Conservation (phyloP, 805 yeast species). For the Saccharomyces kudriavzevii region DNA sequence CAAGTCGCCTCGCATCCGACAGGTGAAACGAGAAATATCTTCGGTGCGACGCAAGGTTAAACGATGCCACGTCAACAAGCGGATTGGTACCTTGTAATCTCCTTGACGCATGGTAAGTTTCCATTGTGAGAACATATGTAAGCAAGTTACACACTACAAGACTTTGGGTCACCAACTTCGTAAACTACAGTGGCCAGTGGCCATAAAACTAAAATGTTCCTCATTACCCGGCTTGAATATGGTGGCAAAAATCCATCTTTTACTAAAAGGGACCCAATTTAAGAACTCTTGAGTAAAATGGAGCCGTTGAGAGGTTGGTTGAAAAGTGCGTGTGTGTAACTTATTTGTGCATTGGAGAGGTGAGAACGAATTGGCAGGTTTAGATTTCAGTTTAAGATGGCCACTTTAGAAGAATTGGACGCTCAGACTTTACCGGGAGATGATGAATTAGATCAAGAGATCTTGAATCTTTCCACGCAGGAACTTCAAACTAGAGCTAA, state of each 20-base stretch:
- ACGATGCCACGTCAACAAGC: background rate
- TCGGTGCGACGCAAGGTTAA: background rate
- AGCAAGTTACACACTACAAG: too few relatives aligned
- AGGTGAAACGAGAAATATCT: too few relatives aligned
- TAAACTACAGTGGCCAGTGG: too few relatives aligned
- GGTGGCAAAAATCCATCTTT: background rate
- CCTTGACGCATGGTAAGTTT: too few relatives aligned
- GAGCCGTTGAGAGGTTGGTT: background rate
- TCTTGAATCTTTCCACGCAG: slow-evolving; percentile 64
- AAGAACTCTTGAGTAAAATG: background rate
- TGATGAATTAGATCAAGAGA: slow-evolving; percentile 72
- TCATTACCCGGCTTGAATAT: background rate
- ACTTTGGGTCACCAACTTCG: too few relatives aligned
- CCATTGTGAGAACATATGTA: background rate
- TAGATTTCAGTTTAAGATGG: slow-evolving; percentile 37
- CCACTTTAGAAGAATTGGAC: slow-evolving; percentile 79
- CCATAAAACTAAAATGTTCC: background rate
- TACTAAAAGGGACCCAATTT: background rate
- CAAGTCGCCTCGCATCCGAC: background rate
- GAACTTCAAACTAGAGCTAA: slow-evolving; percentile 83
- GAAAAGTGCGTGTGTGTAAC: background rate
- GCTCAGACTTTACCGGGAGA: slow-evolving; percentile 37
- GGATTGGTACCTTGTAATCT: too few relatives aligned
- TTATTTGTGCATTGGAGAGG: background rate
- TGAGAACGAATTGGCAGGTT: background rate